Conservation (phyloP, 164 flowering plant species). For the Protea cynaroides region DNA sequence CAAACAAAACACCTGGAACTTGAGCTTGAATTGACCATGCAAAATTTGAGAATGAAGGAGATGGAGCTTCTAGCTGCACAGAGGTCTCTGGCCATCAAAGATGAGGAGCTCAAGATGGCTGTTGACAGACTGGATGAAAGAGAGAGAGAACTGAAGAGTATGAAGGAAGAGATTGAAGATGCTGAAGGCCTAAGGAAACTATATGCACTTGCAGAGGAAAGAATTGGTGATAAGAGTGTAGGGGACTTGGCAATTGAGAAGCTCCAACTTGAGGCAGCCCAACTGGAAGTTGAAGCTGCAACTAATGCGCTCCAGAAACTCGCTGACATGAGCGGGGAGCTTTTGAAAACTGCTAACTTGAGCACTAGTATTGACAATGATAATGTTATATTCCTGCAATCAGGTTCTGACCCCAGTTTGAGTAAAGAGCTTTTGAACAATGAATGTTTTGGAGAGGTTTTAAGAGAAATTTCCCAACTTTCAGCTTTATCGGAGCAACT, state of each 20-base stretch:
- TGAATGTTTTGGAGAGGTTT: constrained; percentile 30
- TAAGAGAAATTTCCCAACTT: constrained; percentile 39
- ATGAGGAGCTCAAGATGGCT: constrained; percentile 53
- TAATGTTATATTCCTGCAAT: constrained; percentile 3
- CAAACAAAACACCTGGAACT: constrained; percentile 43
- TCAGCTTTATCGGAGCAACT: constrained; percentile 58
- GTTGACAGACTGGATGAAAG: constrained; percentile 36
- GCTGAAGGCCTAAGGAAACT: constrained; percentile 41
- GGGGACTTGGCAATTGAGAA: constrained; percentile 73
- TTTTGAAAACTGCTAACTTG: constrained; percentile 40
- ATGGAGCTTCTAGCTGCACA: constrained; percentile 56
- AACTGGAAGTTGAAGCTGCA: constrained; percentile 82
- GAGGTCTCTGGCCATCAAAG: constrained; percentile 60
- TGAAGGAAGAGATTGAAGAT: constrained; percentile 49
- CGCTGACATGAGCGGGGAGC: constrained; percentile 54
- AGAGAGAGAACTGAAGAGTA: constrained; percentile 43
- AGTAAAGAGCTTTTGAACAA: constrained; percentile 7
- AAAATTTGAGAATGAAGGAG: constrained; percentile 55
- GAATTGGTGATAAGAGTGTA: constrained; percentile 42
- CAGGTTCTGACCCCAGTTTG: constrained; percentile 3
- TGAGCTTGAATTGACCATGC: constrained; percentile 56
- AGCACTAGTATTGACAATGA: constrained; percentile 32
- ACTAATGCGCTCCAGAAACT: constrained; percentile 59
- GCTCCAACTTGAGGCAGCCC: constrained; percentile 73
- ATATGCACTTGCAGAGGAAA: constrained; percentile 53